Evolutionary conservation across 2,329 filamentous ascomycete genomes (phyloP).

Genomic region (Zymoseptoria tritici): DNA sequence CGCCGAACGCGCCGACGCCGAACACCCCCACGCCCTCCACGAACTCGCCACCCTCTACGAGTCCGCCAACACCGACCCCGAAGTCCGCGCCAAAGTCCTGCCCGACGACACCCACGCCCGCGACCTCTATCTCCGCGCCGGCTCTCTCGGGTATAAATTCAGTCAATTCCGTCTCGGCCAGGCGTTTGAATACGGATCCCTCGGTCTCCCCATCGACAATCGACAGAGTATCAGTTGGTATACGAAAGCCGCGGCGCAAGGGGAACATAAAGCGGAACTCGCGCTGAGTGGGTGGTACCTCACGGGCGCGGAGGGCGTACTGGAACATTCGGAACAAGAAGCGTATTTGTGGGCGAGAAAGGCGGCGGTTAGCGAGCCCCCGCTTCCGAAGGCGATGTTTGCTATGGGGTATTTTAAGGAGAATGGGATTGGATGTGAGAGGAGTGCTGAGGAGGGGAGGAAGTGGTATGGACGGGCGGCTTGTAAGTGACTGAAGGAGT

Average conservation of each 20-base stretch:
- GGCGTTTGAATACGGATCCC: constrained; percentile 79
- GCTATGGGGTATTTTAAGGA: constrained; percentile 98
- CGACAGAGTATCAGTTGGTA: constrained; percentile 90
- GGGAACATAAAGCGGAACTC: constrained; percentile 84
- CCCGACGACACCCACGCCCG: constrained; percentile 75
- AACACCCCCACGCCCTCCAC: constrained; percentile 92
- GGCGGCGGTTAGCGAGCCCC: constrained; percentile 66
- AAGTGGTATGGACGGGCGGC: constrained; percentile 97
- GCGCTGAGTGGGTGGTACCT: constrained; percentile 59
- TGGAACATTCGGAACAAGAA: constrained; percentile 89
- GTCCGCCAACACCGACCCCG: constrained; percentile 48
- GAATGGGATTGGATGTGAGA: constrained; percentile 79
- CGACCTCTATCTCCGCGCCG: constrained; percentile 76
- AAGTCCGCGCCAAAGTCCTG: constrained; percentile 61
- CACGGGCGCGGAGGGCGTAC: constrained; percentile 77
- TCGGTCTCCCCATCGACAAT: constrained; percentile 77
- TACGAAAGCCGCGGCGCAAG: constrained; percentile 79
- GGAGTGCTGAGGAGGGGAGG: constrained; percentile 90
- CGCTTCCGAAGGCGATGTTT: constrained; percentile 85
- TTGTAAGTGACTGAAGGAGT: constrained; percentile 70
- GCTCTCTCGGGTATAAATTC: constrained; percentile 87
- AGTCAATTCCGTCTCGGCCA: constrained; percentile 85
- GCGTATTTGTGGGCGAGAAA: constrained; percentile 96
- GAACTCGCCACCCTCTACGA: constrained; percentile 65
- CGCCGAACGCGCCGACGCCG: constrained; percentile 74